A percentile compares a stretch with the other conserved stretches of the same genome.
Evolutionary conservation across 2,329 filamentous ascomycete species (phyloP).

Genomic region (Plenodomus biglobosus): DNA sequence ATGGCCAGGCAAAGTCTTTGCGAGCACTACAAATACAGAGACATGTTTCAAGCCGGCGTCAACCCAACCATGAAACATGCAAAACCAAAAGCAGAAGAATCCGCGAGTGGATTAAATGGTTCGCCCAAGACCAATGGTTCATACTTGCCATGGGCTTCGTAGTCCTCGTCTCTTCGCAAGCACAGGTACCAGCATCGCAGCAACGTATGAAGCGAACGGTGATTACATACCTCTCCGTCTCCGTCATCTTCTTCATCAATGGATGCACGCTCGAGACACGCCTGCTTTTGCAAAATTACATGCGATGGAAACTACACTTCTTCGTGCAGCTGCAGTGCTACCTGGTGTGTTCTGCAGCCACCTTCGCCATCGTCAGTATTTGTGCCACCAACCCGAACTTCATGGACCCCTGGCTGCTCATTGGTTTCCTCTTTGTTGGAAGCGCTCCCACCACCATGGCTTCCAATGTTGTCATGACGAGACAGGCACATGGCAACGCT

Average conservation of each 20-base stretch:
- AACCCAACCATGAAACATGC: not conserved
- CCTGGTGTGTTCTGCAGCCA: slow-evolving; percentile 64
- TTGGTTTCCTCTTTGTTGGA: slow-evolving; percentile 68
- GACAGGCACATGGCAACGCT: slow-evolving; percentile 65
- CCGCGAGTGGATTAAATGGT: slow-evolving; percentile 27
- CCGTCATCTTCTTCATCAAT: slow-evolving; percentile 70
- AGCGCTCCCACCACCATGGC: slow-evolving; percentile 72
- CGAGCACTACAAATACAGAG: not conserved
- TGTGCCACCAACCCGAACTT: slow-evolving; percentile 52
- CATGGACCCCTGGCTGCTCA: slow-evolving; percentile 65
- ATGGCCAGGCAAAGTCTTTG: not conserved
- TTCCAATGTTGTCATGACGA: slow-evolving; percentile 74
- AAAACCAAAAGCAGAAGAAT: slow-evolving; percentile 7
- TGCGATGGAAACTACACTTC: slow-evolving; percentile 68
- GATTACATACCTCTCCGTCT: slow-evolving; percentile 68
- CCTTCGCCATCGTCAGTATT: slow-evolving; percentile 59
- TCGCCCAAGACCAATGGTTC: slow-evolving; percentile 64
- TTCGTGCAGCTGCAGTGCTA: slow-evolving; percentile 69
- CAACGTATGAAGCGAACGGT: slow-evolving; percentile 53
- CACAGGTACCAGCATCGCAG: slow-evolving; percentile 59
- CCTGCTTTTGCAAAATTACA: slow-evolving; percentile 62
- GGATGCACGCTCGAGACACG: slow-evolving; percentile 67
- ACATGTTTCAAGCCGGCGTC: not conserved
- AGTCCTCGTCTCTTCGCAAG: slow-evolving; percentile 57
- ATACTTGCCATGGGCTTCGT: slow-evolving; percentile 61